A percentile compares a stretch with the other conserved stretches of the same genome.
phyloP scores from a whole-genome alignment of 2,329 filamentous ascomycete genomes.

The Apiospora rasikravindrae region DNA sequence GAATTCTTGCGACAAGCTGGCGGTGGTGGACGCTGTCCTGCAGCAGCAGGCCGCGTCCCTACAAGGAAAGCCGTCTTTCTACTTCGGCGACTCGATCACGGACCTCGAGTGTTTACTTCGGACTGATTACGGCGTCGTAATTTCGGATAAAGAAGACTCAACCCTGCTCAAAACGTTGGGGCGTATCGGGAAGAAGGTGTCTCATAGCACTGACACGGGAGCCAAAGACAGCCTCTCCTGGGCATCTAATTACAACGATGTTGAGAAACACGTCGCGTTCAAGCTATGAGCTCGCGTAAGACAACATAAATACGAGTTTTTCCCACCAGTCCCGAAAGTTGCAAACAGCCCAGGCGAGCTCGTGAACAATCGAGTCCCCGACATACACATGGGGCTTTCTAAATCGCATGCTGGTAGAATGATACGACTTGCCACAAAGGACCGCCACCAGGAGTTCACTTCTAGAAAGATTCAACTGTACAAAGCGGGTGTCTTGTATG shows the following conservation, averaged over 20 bases:
- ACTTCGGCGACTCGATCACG: slow-evolving; percentile 63
- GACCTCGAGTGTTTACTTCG: slow-evolving; percentile 59
- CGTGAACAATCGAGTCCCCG: not conserved
- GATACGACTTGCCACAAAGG: not conserved
- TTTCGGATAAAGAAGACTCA: slow-evolving; percentile 46
- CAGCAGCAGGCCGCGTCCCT: slow-evolving; percentile 26
- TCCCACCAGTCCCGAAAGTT: no score
- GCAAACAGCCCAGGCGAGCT: not conserved
- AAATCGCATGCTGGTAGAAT: not conserved
- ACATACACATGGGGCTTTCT: not conserved
- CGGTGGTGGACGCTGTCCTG: slow-evolving; percentile 43
- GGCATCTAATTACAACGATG: slow-evolving; percentile 38
- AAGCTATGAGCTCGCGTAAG: not conserved
- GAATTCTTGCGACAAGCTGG: slow-evolving; percentile 53
- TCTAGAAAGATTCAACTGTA: not conserved
- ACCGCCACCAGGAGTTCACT: not conserved
- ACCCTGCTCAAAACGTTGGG: slow-evolving; percentile 35
- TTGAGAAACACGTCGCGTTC: slow-evolving; percentile 21
- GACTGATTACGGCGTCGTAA: slow-evolving; percentile 49
- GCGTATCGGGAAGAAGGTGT: slow-evolving; percentile 39
- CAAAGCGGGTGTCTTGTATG: slow-evolving; percentile 7
- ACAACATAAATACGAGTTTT: not conserved
- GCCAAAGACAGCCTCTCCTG: slow-evolving; percentile 35
- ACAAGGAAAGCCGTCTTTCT: slow-evolving; percentile 43
- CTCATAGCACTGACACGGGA: slow-evolving; percentile 31